Percentiles rank a stretch among this genome's conserved stretches.
Evolutionary conservation across 2,329 filamentous ascomycete species (phyloP).

Genomic region (Purpureocillium lavendulum): DNA sequence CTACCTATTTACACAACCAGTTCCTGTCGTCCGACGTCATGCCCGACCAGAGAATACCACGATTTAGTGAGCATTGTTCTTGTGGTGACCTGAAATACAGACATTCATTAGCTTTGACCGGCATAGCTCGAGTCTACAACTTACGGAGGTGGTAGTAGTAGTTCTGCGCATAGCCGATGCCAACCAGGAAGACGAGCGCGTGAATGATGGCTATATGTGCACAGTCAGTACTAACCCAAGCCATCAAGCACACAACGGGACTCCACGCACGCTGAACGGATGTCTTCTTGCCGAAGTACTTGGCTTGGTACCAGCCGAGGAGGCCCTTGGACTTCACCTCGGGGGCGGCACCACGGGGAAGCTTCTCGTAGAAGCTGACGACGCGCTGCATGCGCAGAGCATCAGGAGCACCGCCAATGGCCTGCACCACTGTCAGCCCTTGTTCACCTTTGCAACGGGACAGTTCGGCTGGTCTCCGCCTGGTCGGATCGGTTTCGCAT

Average conservation of each 20-base stretch:
- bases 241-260: slow-evolving; percentile 14
- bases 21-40: slow-evolving; percentile 14
- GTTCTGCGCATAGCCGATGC: slow-evolving; percentile 89
- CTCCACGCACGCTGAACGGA: slow-evolving; percentile 69
- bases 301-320: slow-evolving; percentile 78
- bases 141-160: slow-evolving; percentile 99
- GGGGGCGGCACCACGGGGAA: slow-evolving; percentile 86
- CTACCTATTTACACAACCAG: slow-evolving; percentile 32
- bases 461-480: too few relatives aligned
- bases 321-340: slow-evolving; percentile 74
- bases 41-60: slow-evolving; percentile 10
- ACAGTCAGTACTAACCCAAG: slow-evolving; percentile 7
- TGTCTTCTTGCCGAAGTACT: slow-evolving; percentile 93
- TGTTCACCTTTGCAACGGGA: not conserved
- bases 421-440: slow-evolving; percentile 46
- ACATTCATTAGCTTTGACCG: not conserved
- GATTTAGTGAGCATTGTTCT: slow-evolving; percentile 96
- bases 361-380: slow-evolving; percentile 97
- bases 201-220: slow-evolving; percentile 70
- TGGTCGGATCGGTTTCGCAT: too few relatives aligned
- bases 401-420: slow-evolving; percentile 89
- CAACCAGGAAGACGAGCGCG: slow-evolving; percentile 67
- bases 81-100: slow-evolving; percentile 78
- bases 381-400: slow-evolving; percentile 96
- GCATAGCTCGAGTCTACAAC: too few relatives aligned